These are phyloP conservation scores for Rhynchosporium secalis DNA, from an alignment of 2,329 filamentous ascomycete species.

Conservation along the genomic window DNA sequence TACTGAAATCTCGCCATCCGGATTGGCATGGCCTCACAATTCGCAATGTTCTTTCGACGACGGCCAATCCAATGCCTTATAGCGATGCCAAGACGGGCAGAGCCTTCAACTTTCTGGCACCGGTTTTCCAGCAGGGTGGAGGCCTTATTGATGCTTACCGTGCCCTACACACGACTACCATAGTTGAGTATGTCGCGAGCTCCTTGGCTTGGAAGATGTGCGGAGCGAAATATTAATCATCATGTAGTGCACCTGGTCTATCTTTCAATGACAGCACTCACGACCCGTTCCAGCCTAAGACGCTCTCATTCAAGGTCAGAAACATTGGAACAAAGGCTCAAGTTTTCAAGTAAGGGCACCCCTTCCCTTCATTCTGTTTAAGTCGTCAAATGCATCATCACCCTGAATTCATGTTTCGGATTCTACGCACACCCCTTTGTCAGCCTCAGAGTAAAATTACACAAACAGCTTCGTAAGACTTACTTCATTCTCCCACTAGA, in stretches of 20 bases:
- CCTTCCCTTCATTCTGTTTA: neutral
- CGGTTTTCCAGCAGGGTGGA: slow-evolving; percentile 41
- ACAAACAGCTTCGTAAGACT: neutral
- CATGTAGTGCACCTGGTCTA: neutral
- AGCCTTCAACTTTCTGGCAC: slow-evolving; percentile 24
- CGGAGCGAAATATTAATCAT: too few relatives aligned
- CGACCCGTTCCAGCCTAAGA: neutral
- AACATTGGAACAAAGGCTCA: slow-evolving; percentile 31
- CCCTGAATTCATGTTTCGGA: too few relatives aligned
- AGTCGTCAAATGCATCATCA: too few relatives aligned
- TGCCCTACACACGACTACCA: slow-evolving; percentile 32
- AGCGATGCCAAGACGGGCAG: neutral
- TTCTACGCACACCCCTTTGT: too few relatives aligned
- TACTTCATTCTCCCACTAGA: neutral
- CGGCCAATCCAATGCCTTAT: slow-evolving; percentile 26
- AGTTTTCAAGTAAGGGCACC: slow-evolving; percentile 28
- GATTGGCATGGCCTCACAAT: neutral
- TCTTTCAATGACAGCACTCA: slow-evolving; percentile 8
- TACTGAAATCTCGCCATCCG: slow-evolving; percentile 27
- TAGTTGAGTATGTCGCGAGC: slow-evolving; percentile 15
- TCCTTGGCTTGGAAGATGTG: too few relatives aligned
- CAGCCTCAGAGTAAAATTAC: neutral
- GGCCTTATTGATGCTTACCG: slow-evolving; percentile 41
- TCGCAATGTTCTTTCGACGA: slow-evolving; percentile 33
- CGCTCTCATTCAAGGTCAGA: slow-evolving; percentile 23